Evolutionary conservation across 495 filamentous ascomycete genomes (phyloP), one percentile per base, ranked within the genome.

Genomic region (Sphaerosporella brunnea): DNA sequence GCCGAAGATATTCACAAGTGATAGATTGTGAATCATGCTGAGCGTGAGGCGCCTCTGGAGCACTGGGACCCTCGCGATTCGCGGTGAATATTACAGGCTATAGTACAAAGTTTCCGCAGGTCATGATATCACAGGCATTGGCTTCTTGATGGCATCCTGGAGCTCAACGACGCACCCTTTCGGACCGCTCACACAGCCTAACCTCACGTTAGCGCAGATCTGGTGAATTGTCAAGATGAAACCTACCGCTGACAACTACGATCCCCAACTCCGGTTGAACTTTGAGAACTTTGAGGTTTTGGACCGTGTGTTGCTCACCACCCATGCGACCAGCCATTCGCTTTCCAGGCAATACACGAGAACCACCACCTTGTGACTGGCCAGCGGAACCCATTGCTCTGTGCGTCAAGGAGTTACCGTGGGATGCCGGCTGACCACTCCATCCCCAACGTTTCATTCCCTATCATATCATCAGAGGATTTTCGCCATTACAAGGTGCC

Each of bases 271-370:
- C 77, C 48, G 74, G 69, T 65, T 95, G 83, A 28, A 93, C 79
- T 67, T 82, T 77, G 57, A 97, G 65, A 44, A 97, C 77, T 65
- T 82, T 82, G 53, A 93, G 64, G 62, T 92, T 92, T 70, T 95
- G 86, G 15, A 84, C 68, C 30, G 90, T 97, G 36, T 84, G 80
- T 53, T 75, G 74, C 63, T 87, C 69, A 48, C 78, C 78, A 20
- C 90, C 90, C 90, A 97, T 95, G 36, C 83, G 73, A 48, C 90
- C 90, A 18, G 90, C 75, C 90, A 97, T 97, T 65, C 82, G 84
- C 77, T 97, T 97, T 42, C 90, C 90, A 0, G 90, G 90, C 49
- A 80, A 73, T 35, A 97, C 90, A 55, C 90, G 71, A 36, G 83
- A 90, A 63, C 90, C 90, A 62, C 82, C 77, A 53, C 90, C 90